Evolutionary conservation across 441 rosid genomes (phyloP).

Genomic region (Populus hybrid): DNA sequence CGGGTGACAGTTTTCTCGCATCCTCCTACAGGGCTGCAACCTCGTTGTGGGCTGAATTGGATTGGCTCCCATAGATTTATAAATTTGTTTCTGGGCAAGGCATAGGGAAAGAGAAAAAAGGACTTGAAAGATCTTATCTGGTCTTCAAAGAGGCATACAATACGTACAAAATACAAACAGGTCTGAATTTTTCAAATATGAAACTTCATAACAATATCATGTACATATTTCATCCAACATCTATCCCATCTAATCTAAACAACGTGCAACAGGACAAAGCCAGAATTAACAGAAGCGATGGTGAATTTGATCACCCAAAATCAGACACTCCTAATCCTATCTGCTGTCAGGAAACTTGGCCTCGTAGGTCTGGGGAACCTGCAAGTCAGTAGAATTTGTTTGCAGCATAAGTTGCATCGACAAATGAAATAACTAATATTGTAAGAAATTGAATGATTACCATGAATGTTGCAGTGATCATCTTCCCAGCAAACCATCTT

Average conservation of each 20-base stretch:
- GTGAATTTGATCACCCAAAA: not conserved
- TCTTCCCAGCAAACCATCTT: constrained; percentile 98
- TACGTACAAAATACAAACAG: not conserved
- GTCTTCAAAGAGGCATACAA: not conserved
- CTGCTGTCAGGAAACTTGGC: constrained; percentile 60
- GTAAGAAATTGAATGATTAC: constrained; percentile 25
- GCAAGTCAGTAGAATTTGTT: constrained; percentile 2
- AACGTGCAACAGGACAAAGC: not conserved
- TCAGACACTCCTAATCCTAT: constrained; percentile 29
- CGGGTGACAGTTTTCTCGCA: too few species aligned
- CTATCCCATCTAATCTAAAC: not conserved
- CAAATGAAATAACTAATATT: not conserved
- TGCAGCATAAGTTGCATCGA: not conserved
- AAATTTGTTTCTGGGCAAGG: not conserved
- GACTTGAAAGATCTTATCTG: not conserved
- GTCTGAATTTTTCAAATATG: not conserved
- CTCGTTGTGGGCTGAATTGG: too few species aligned
- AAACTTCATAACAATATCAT: not conserved
- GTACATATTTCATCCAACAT: not conserved
- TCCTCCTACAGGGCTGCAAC: too few species aligned
- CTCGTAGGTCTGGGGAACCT: constrained; percentile 63
- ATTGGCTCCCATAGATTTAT: too few species aligned
- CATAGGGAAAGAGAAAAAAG: not conserved
- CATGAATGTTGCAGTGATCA: constrained; percentile 91
- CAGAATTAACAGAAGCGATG: not conserved